phyloP scores from a whole-genome alignment of 2,329 filamentous ascomycete species.

The Epichloe gansuensis region DNA sequence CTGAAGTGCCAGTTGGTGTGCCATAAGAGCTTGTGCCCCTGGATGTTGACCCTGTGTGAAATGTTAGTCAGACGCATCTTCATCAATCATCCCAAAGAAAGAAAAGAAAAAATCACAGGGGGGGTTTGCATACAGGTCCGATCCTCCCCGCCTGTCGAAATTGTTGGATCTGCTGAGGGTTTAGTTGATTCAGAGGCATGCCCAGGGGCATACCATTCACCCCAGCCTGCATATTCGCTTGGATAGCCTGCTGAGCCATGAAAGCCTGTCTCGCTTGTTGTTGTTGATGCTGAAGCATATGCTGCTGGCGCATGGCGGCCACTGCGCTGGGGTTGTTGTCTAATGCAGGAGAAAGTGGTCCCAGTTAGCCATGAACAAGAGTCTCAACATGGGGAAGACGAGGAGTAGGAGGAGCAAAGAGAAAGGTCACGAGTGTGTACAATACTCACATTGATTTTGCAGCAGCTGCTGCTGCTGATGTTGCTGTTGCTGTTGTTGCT shows the following conservation, averaged over 20 bases:
- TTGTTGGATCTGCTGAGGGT: conserved; percentile 36
- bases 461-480: conserved; percentile 32
- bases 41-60: conserved; percentile 16
- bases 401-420: not conserved
- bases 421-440: not conserved
- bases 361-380: not conserved
- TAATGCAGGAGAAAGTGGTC: conserved; percentile 9
- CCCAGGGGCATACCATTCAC: conserved; percentile 36
- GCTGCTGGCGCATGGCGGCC: conserved; percentile 39
- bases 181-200: conserved; percentile 36
- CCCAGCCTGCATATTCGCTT: conserved; percentile 34
- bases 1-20: conserved; percentile 35
- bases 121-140: conserved; percentile 26
- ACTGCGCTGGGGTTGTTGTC: conserved; percentile 25
- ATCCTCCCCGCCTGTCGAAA: conserved; percentile 30
- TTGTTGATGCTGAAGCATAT: conserved; percentile 44
- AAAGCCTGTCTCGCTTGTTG: conserved; percentile 37
- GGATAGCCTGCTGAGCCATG: conserved; percentile 42
- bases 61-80: not conserved
- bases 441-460: conserved; percentile 22
- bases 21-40: conserved; percentile 28
- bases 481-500: conserved; percentile 31
- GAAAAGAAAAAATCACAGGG: not conserved
- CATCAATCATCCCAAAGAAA: not conserved
- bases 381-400: not conserved